Base-by-base conservation (phyloP, 192 early-diverging fungal genomes). In the Gonapodya sp. region DNA sequence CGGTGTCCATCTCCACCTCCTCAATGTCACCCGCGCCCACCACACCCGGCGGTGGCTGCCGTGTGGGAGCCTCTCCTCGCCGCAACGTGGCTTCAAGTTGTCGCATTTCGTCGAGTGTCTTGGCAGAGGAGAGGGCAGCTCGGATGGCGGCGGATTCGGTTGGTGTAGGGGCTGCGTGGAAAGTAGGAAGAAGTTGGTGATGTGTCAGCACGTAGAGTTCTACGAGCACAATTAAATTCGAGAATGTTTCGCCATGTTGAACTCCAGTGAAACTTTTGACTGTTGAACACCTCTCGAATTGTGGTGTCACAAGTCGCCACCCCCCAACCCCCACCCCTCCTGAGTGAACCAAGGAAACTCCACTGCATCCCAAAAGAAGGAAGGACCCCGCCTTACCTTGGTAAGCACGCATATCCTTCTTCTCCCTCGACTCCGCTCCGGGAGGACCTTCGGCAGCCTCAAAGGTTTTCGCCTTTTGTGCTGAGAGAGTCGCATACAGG, bases 401-500 rank as follows among this genome's bases (percentile, higher is more conserved):
- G 64, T 85, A 87, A 0, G 88, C 86, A 36, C 81, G 82, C n/a
- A 87, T 75, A 31, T 87, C 89, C 36, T 88, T 89, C 83, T 92
- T 94, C 34, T 84, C 75, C 0, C 84, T 81, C 36, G 81, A 80
- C 1, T 83, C 1, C 35, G 64, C 75, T 18, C 74, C 35, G 75
- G 82, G 84, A 0, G 91, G 83, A 0, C 89, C 93, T 81, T 96
- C 94, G 36, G 95, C 96, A 8, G 93, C 93, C 77, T 94, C 95
- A 87, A 98, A 96, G 2, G 95, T 95, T 35, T 93, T 94, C 35
- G 90, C 86, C 73, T 90, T 89, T 33, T 92, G 90, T 77, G 91
- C 83, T 35, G 91, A 89, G 1, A 87, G 73, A 34, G 80, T 74
- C 30, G 82, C 78, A 1, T 83, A 81, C 2, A 94, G 90, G 34